Conservation (phyloP, 2,329 filamentous ascomycete genomes). For the Paracamarosporium sp. region DNA sequence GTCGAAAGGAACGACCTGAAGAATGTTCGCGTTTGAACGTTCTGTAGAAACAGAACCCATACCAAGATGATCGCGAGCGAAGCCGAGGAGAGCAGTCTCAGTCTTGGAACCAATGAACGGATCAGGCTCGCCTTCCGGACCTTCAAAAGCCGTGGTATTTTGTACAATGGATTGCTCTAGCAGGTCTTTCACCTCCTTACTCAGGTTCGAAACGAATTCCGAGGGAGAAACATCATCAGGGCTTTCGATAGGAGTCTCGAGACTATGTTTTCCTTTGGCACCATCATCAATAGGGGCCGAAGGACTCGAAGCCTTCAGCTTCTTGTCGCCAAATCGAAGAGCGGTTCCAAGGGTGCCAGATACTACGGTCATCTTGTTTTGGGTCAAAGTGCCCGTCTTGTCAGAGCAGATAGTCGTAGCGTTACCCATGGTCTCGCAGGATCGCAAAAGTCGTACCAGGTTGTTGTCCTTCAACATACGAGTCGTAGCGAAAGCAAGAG, state of each 20-base stretch:
- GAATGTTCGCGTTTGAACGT: conserved; percentile 66
- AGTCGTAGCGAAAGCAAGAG: conserved; percentile 71
- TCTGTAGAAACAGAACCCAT: conserved; percentile 68
- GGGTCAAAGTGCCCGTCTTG: conserved; percentile 51
- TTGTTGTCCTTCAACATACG: conserved; percentile 75
- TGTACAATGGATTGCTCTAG: conserved; percentile 63
- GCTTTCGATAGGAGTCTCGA: conserved; percentile 44
- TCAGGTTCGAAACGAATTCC: conserved; percentile 62
- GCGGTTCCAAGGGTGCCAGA: conserved; percentile 70
- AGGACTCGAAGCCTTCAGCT: conserved; percentile 31
- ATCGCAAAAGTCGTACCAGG: conserved; percentile 70
- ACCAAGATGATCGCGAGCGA: conserved; percentile 70
- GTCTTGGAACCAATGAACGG: conserved; percentile 79
- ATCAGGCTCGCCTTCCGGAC: conserved; percentile 48
- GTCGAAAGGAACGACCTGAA: conserved; percentile 66
- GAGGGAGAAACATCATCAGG: conserved; percentile 57
- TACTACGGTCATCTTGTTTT: conserved; percentile 66
- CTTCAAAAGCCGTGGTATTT: conserved; percentile 52
- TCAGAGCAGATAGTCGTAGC: conserved; percentile 80
- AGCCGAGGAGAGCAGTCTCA: conserved; percentile 75
- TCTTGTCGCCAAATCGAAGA: conserved; percentile 61
- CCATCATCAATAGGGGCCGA: conserved; percentile 30
- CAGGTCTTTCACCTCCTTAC: conserved; percentile 60
- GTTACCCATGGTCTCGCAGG: conserved; percentile 76
- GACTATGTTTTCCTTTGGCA: conserved; percentile 39